These are phyloP conservation scores for Lagenidium giganteum DNA, from an alignment of 352 stramenopile species.

Conservation along the genomic window DNA sequence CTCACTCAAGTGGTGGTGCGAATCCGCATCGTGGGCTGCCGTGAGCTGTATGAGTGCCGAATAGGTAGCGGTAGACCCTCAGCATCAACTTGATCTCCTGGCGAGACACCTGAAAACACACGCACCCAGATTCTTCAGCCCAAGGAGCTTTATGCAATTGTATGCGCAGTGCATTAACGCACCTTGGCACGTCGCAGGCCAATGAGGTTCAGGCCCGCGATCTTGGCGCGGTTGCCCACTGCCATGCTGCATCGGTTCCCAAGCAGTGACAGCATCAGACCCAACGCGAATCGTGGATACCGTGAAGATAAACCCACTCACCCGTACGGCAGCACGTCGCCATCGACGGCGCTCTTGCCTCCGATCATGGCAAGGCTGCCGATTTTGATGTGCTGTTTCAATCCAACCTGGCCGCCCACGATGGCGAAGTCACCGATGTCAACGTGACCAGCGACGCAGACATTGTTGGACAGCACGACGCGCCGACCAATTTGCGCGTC, in stretches of 20 bases:
- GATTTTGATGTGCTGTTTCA: slow-evolving; percentile 76
- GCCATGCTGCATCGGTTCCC: too few species aligned
- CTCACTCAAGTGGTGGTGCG: slow-evolving; percentile 71
- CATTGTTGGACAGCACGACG: slow-evolving; percentile 80
- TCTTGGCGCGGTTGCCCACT: slow-evolving; percentile 78
- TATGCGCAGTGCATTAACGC: too few species aligned
- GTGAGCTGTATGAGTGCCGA: too few species aligned
- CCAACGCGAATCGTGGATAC: background rate
- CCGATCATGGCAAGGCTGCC: slow-evolving; percentile 74
- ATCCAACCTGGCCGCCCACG: slow-evolving; percentile 67
- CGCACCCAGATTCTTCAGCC: too few species aligned
- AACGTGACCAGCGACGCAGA: slow-evolving; percentile 77
- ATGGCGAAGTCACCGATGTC: slow-evolving; percentile 69
- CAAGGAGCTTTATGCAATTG: too few species aligned
- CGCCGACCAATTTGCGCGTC: slow-evolving; percentile 55
- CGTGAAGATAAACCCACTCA: slow-evolving; percentile 35
- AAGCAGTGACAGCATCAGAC: too few species aligned
- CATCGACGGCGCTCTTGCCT: slow-evolving; percentile 76
- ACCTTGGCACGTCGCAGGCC: slow-evolving; percentile 58
- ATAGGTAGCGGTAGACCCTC: slow-evolving; percentile 74
- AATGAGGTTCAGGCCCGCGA: slow-evolving; percentile 72
- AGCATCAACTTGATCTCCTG: slow-evolving; percentile 76
- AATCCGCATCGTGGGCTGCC: too few species aligned
- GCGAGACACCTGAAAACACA: slow-evolving; percentile 32
- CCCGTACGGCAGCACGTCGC: slow-evolving; percentile 76